phyloP scores from a whole-genome alignment of 805 yeast species.

The Hanseniaspora singularis region DNA sequence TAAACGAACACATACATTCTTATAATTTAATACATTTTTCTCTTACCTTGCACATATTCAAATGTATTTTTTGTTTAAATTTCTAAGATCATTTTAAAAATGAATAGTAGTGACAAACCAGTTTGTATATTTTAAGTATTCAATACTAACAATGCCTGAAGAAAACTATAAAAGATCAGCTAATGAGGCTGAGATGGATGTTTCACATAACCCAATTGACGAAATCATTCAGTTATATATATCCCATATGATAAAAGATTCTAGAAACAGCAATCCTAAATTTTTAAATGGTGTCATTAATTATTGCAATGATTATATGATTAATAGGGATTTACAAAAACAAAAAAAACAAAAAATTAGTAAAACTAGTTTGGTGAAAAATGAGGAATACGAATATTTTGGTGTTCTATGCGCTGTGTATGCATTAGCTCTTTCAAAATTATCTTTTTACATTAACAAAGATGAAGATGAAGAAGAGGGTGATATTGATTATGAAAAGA shows the following conservation, averaged over 20 bases:
- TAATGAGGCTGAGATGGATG: neutral
- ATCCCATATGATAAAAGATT: conserved; percentile 9
- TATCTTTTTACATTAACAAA: conserved; percentile 40
- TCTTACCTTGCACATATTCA: too few relatives aligned
- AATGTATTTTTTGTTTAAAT: too few relatives aligned
- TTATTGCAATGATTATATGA: conserved; percentile 14
- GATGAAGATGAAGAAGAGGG: conserved; percentile 28
- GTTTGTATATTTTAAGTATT: too few relatives aligned
- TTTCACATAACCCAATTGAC: conserved; percentile 6
- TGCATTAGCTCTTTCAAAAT: conserved; percentile 55
- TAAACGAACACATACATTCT: too few relatives aligned
- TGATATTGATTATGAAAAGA: conserved; percentile 18
- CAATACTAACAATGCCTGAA: neutral
- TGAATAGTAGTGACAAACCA: too few relatives aligned
- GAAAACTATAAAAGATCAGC: neutral
- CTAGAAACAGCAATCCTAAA: conserved; percentile 8
- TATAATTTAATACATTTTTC: too few relatives aligned
- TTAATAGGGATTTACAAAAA: conserved; percentile 7
- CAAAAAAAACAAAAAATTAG: conserved; percentile 3
- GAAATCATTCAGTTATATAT: conserved; percentile 12
- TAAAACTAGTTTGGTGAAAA: neutral
- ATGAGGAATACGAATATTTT: conserved; percentile 9
- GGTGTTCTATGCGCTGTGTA: conserved; percentile 58
- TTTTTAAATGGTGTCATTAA: conserved; percentile 13
- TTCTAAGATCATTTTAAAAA: too few relatives aligned